Evolutionary conservation across 2,329 filamentous ascomycete genomes (phyloP).

Genomic region (Blastomyces gilchristii): DNA sequence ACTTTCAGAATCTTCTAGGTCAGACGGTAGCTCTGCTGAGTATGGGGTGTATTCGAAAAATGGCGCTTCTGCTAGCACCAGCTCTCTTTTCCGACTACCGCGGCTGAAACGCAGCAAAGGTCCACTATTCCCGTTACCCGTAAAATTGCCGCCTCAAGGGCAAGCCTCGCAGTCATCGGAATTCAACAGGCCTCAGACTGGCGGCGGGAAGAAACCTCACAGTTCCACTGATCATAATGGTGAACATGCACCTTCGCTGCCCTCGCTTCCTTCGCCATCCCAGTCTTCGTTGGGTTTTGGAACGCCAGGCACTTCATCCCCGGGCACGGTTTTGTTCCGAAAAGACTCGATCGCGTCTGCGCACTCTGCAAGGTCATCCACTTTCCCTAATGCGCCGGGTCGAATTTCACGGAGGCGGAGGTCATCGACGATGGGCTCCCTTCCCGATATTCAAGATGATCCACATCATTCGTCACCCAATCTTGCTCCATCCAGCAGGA

Average conservation of each 20-base stretch:
- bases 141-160: constrained; percentile 50
- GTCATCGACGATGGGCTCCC: constrained; percentile 82
- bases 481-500: constrained; percentile 48
- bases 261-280: constrained; percentile 40
- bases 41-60: constrained; percentile 53
- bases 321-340: constrained; percentile 41
- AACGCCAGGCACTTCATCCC: constrained; percentile 37
- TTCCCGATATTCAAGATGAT: constrained; percentile 62
- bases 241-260: constrained; percentile 24
- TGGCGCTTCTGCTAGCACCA: constrained; percentile 53
- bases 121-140: constrained; percentile 78
- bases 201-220: constrained; percentile 14
- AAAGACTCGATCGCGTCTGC: constrained; percentile 55
- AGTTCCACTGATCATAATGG: constrained; percentile 22
- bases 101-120: constrained; percentile 66
- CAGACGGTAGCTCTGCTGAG: constrained; percentile 71
- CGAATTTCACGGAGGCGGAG: constrained; percentile 57
- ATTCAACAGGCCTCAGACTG: constrained; percentile 7
- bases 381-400: constrained; percentile 45
- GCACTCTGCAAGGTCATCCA: constrained; percentile 52
- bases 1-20: constrained; percentile 78
- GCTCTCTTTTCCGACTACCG: constrained; percentile 69
- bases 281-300: constrained; percentile 44
- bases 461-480: constrained; percentile 57
- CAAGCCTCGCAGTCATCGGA: constrained; percentile 18